phyloP scores from a whole-genome alignment of 495 filamentous ascomycete species.

The Lichina pygmaea region DNA sequence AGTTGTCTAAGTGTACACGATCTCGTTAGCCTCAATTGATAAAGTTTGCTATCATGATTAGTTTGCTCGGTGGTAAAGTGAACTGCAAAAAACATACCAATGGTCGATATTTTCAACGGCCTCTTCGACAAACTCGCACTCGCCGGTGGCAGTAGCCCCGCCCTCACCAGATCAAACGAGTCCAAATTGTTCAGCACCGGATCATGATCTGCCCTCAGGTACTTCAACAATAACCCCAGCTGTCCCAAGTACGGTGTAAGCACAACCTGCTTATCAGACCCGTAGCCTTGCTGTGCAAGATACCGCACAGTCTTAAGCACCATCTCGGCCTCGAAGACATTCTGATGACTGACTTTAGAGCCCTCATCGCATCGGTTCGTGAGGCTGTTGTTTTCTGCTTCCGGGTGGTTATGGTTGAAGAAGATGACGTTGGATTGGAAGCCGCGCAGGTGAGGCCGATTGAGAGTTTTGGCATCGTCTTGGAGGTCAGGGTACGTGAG shows the following conservation, averaged over 20 bases:
- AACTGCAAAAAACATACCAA: slow-evolving; percentile 18
- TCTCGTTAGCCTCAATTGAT: too few relatives aligned
- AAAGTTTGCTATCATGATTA: too few relatives aligned
- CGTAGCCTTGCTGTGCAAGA: slow-evolving; percentile 52
- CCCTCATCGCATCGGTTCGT: slow-evolving; percentile 24
- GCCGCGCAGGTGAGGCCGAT: slow-evolving; percentile 24
- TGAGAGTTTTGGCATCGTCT: slow-evolving; percentile 26
- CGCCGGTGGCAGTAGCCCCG: slow-evolving; percentile 30
- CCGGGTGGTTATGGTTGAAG: slow-evolving; percentile 29
- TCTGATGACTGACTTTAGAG: slow-evolving; percentile 26
- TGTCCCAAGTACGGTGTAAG: slow-evolving; percentile 56
- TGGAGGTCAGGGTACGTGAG: slow-evolving; percentile 37
- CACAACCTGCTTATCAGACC: slow-evolving; percentile 34
- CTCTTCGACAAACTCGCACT: slow-evolving; percentile 23
- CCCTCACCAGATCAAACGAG: slow-evolving; percentile 33
- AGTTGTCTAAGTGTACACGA: slow-evolving; percentile 28
- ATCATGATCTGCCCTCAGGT: slow-evolving; percentile 26
- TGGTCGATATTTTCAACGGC: slow-evolving; percentile 32
- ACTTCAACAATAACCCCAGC: slow-evolving; percentile 26
- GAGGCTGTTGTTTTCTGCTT: slow-evolving; percentile 16
- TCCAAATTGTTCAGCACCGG: slow-evolving; percentile 47
- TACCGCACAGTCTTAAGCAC: slow-evolving; percentile 40
- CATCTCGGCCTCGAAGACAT: slow-evolving; percentile 41
- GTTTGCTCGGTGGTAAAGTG: background rate
- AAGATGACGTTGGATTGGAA: slow-evolving; percentile 38